Base-by-base conservation (phyloP, 306 rosid genomes). In the Quercus robur region DNA sequence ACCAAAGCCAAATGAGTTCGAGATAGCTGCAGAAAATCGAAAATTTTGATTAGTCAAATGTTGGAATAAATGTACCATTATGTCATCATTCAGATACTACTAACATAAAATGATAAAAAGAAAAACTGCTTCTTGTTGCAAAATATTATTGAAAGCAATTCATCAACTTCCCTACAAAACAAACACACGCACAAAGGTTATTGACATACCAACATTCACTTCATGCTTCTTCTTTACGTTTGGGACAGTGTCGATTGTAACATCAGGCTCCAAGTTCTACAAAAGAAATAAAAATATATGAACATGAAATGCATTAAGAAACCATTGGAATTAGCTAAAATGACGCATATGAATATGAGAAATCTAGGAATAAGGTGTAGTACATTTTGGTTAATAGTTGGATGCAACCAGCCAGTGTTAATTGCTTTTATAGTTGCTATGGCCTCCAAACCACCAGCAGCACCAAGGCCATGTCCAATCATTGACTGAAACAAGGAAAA, bases 391-490 rank as follows among this genome's bases (percentile, higher is more conserved):
- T 92, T 92, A 75, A 88, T 86, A n/a, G 88, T 84, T 76, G 97
- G 97, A 80, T 92, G 97, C 75, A 92, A 62, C 97, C 92, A 89
- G 17, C 97, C 90, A 11, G 88, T 90, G 71, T 80, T 86, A 46
- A 92, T 92, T 78, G 97, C 92, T 85, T 90, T 88, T 21, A 92
- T 90, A 25, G 92, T 90, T 78, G 91, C 90, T 74, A 92, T 82
- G 76, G 94, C 97, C 87, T 89, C 97, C 85, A 91, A 82, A 57
- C 92, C 94, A 76, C 94, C 97, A 73, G 94, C 85, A 79, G 97
- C 97, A 4, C 94, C 97, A 38, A 91, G 94, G 79, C 91, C 86
- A 81, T 91, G 94, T n/a, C 94, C 97, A 63, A 85, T 91, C 94
- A 91, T 84, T 38, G 97, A 91, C 94, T 91, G 89, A 67, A 86